Evolutionary conservation across 805 yeast genomes (phyloP).

Genomic region (Torulaspora delbrueckii): DNA sequence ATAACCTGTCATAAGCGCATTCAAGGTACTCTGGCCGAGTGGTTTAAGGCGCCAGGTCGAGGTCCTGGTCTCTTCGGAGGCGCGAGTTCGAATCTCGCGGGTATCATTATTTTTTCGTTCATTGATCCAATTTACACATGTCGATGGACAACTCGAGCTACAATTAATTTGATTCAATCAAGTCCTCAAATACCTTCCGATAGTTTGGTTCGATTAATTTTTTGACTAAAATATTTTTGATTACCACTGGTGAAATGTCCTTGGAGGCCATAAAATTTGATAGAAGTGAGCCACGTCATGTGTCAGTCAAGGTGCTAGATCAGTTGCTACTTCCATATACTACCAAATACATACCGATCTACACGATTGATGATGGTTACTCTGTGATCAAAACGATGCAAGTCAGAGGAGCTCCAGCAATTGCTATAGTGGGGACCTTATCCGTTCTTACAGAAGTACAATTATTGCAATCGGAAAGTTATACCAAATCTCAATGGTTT

Average conservation of each 20-base stretch:
- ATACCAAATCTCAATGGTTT: constrained; percentile 23
- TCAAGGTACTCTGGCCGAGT: constrained; percentile 61
- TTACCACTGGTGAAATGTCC: constrained; percentile 30
- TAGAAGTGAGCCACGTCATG: constrained; percentile 30
- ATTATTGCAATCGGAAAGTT: constrained; percentile 29
- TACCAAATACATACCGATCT: constrained; percentile 59
- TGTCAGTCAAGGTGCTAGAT: constrained; percentile 60
- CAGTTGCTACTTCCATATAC: constrained; percentile 80
- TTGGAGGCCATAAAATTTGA: constrained; percentile 68
- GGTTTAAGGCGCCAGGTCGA: constrained; percentile 71
- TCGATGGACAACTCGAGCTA: background rate
- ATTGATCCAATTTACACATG: background rate
- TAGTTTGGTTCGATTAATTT: background rate
- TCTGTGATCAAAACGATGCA: constrained; percentile 85
- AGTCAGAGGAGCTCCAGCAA: constrained; percentile 98
- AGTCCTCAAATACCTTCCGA: background rate
- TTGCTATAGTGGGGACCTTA: constrained; percentile 89
- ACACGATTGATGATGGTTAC: constrained; percentile 68
- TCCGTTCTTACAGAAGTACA: constrained; percentile 71
- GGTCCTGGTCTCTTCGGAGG: constrained; percentile 82
- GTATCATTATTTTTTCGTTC: constrained; percentile 47
- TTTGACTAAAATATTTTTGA: background rate
- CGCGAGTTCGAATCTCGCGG: constrained; percentile 86
- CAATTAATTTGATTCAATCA: background rate
- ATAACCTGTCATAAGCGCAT: background rate